Base-by-base conservation (phyloP, 2,329 filamentous ascomycete species). In the Exophiala xenobiotica region DNA sequence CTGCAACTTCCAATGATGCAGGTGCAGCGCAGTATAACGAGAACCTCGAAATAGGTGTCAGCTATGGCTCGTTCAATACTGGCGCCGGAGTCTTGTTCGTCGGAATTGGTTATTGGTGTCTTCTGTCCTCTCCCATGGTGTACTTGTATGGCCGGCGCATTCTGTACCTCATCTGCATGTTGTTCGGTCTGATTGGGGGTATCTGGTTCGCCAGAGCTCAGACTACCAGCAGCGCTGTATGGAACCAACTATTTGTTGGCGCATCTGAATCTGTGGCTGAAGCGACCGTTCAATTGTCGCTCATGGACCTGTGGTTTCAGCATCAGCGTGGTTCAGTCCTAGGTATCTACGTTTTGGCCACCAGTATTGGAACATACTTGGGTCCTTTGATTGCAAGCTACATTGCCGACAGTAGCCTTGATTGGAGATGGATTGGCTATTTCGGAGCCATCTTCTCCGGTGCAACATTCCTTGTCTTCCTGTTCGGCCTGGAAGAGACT, bases 241-340 rank as follows among this genome's bases (percentile, higher is more conserved):
- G 76, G 72, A 77, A 76, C 40, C 79, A 81, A 61, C 68, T 81
- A 2, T 81, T 81, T 48, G 76, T 81, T 2, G 79, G 79, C 12
- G 78, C 78, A 2, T 80, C 78, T 3, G 78, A 81, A 63, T 73
- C 77, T 6, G 77, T 77, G 35, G 78, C 77, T 1, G 79, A 82
- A 63, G 78, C 79, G 0, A 73, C 77, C 23, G 78, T 78, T 5
- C 79, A 82, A 60, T 65, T 80, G n/a, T 80, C 77, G 1, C 67
- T 82, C 22, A 76, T 78, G 6, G 79, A 81, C 57, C 70, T 81
- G 23, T 81, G 79, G 68, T 81, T 78, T 54, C 76, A 80, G 65
- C 79, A 82, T 58, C 77, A 79, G 53, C 73, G 78, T 37, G 79
- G 79, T 33, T 71, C 72, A 1, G 76, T 78, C 1, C 68, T 81